Base-by-base conservation (phyloP, 257 asterid genomes). In the Nicotiana noctiflora region DNA sequence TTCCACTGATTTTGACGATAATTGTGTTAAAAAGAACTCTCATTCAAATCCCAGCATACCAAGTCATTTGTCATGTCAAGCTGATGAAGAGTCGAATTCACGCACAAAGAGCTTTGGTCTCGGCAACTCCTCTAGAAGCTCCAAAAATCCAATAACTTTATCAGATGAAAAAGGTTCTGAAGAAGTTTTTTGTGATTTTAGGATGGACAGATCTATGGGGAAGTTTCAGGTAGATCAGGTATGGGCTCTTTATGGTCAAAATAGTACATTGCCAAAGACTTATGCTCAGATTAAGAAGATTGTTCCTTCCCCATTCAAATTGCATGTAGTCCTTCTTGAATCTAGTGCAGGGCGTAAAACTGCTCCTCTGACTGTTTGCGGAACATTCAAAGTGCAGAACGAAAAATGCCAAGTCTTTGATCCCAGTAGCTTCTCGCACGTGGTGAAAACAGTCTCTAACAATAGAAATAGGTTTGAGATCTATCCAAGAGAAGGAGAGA, bases 231-330 rank as follows among this genome's bases (percentile, higher is more conserved):
- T 2, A 49, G 37, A 64, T 44, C 85, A 86, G 84, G 46, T 83
- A 78, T 86, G 84, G 86, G 87, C 84, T 46, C 59, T 86, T 21
- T 86, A 84, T 53, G 60, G 19, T 8, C 75, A 66, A 63, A 70
- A 75, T 70, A 25, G 77, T 52, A 49, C 75, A 29, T 44, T 86
- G 52, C 87, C 87, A 4, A 81, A 75, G 77, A 25, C 67, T 23
- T 86, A 81, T 5, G 84, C 53, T 6, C 77, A 53, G 53, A 79
- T 86, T 74, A 81, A 70, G 81, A 86, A 61, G 81, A 78, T 86
- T 56, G 65, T 34, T 49, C 0, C 1, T 10, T 15, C 55, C 52
- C 83, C 84, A 2, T 23, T 83, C 31, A 59, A 25, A 34, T n/a
- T 83, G 80, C 78, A 83, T 44, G 87, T 83, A 18, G 80, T 52